Percentiles rank a stretch among this genome's conserved stretches.
These are phyloP conservation scores for Blastocystis sp. DNA, from an alignment of 352 stramenopile species.

Conservation along the genomic window DNA sequence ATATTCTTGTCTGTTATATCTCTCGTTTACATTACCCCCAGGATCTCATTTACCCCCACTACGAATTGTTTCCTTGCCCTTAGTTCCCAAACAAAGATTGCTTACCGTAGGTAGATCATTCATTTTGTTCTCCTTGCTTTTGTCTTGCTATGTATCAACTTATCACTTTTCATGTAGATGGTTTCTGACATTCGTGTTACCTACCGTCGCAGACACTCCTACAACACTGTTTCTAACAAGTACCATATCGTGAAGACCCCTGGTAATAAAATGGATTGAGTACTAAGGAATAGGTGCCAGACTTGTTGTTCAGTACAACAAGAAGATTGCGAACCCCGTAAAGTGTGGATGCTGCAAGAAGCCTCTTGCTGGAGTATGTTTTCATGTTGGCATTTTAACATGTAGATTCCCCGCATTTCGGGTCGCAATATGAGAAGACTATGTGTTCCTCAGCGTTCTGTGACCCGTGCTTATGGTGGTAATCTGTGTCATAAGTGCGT, in stretches of 20 bases:
- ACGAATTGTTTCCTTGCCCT: too few relatives aligned
- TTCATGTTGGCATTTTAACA: background rate
- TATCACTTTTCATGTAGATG: conserved; percentile 67
- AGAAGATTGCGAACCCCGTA: conserved; percentile 84
- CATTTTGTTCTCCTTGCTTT: background rate
- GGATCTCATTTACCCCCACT: background rate
- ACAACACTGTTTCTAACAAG: conserved; percentile 87
- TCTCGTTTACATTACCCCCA: background rate
- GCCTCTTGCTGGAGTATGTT: conserved; percentile 69
- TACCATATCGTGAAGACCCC: conserved; percentile 88
- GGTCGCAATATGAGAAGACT: conserved; percentile 73
- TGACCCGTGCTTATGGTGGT: conserved; percentile 90
- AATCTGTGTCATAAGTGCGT: conserved; percentile 85
- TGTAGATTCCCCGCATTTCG: conserved; percentile 62
- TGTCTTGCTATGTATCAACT: background rate
- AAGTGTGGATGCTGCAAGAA: conserved; percentile 92
- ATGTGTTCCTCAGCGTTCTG: conserved; percentile 83
- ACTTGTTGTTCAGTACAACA: conserved; percentile 84
- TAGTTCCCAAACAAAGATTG: conserved; percentile 2
- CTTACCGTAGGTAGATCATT: background rate
- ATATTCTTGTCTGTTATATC: background rate
- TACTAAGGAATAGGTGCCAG: conserved; percentile 71
- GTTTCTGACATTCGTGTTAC: conserved; percentile 87
- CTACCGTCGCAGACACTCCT: conserved; percentile 87
- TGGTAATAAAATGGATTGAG: conserved; percentile 70